These are phyloP conservation scores for Chlamydomonas sp. DNA, from an alignment of 139 green algal species.

Conservation along the genomic window DNA sequence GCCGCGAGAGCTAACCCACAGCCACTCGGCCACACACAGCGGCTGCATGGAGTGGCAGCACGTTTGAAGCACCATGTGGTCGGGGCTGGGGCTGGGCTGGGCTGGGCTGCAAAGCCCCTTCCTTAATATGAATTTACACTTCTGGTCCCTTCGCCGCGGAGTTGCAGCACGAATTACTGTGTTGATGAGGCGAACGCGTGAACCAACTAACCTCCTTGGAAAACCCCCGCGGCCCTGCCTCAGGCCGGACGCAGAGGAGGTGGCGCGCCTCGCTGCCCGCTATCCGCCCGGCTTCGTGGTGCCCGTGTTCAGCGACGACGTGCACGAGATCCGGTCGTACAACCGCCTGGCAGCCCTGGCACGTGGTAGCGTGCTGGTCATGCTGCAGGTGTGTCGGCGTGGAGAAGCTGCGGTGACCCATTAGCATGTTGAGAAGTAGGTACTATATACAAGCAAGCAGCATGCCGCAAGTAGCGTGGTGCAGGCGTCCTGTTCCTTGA, in stretches of 20 bases:
- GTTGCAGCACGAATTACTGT: no score
- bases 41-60: no score
- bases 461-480: not conserved
- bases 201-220: not conserved
- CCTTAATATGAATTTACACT: no score
- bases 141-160: no score
- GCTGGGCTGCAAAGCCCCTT: not conserved
- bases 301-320: slow-evolving; percentile 34
- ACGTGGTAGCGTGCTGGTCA: slow-evolving; percentile 29
- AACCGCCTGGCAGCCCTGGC: slow-evolving; percentile 42
- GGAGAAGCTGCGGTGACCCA: no score
- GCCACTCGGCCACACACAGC: no score
- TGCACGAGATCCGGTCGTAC: slow-evolving; percentile 52
- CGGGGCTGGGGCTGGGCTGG: no score
- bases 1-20: no score
- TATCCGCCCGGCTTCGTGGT: slow-evolving; percentile 13
- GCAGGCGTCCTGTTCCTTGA: not conserved
- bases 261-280: not conserved
- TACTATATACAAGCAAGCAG: no score
- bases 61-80: no score
- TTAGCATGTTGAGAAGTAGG: no score
- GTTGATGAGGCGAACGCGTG: not conserved
- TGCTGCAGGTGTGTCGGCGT: slow-evolving; percentile 11
- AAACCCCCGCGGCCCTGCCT: not conserved
- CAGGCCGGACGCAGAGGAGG: not conserved